Conservation (phyloP, 306 rosid genomes). For the Prinsepia uniflora region DNA sequence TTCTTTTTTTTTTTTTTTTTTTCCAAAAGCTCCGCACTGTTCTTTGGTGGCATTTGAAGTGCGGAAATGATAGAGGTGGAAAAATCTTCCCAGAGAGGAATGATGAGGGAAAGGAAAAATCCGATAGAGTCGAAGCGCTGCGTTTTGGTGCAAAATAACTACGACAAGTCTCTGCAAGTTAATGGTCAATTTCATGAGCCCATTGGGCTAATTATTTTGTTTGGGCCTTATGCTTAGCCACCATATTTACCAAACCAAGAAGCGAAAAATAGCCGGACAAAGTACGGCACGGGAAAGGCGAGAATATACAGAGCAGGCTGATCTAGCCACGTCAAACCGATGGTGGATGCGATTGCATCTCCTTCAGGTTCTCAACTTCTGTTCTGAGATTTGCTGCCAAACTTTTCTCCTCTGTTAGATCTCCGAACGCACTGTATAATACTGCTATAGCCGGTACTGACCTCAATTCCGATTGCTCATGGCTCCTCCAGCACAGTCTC, state of each 20-base stretch:
- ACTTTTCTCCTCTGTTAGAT: conserved; percentile 11
- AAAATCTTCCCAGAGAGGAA: background rate
- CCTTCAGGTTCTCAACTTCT: background rate
- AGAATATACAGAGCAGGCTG: conserved; percentile 12
- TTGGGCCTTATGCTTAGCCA: background rate
- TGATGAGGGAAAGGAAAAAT: background rate
- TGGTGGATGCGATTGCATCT: background rate
- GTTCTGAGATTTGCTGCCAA: conserved; percentile 15
- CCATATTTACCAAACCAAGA: background rate
- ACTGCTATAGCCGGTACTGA: conserved; percentile 10
- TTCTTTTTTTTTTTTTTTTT: too few species aligned
- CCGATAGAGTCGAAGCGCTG: background rate
- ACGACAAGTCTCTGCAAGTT: too few species aligned
- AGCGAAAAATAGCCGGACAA: background rate
- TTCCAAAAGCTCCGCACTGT: too few species aligned
- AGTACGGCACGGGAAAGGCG: background rate
- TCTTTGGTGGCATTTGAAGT: background rate
- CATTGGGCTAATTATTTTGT: background rate
- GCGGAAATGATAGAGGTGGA: background rate
- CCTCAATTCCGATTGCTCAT: conserved; percentile 39
- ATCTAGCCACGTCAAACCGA: conserved; percentile 40
- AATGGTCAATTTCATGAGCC: background rate
- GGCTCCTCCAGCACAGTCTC: conserved; percentile 88
- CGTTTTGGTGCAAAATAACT: background rate
- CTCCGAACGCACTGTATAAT: conserved; percentile 16